Evolutionary conservation across 208 protist genomes (phyloP).

Genomic region (Porcisia deanei): DNA sequence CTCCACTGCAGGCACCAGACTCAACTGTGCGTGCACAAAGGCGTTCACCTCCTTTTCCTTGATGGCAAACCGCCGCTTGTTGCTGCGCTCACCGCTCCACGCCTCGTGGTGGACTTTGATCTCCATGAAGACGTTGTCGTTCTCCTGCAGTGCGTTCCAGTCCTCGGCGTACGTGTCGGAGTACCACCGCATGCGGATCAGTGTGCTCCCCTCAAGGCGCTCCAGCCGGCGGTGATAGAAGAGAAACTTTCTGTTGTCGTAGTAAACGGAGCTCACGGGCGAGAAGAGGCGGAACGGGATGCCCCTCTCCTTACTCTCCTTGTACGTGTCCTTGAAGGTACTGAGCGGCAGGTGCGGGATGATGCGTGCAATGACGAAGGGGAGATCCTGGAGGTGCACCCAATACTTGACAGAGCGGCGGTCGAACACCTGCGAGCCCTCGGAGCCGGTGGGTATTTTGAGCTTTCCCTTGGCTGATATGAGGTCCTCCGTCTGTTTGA

Average conservation of each 20-base stretch:
- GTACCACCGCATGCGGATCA: conserved; percentile 92
- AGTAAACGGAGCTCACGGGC: conserved; percentile 88
- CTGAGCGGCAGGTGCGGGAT: conserved; percentile 85
- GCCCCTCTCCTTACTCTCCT: conserved; percentile 48
- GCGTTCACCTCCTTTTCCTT: conserved; percentile 83
- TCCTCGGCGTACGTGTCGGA: conserved; percentile 74
- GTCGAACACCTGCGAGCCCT: conserved; percentile 88
- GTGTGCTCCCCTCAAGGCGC: conserved; percentile 79
- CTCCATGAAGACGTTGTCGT: conserved; percentile 88
- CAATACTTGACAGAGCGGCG: conserved; percentile 89
- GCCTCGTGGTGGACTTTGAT: conserved; percentile 91
- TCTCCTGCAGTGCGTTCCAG: conserved; percentile 62
- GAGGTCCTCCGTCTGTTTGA: conserved; percentile 67
- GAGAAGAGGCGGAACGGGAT: conserved; percentile 75
- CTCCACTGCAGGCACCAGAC: conserved; percentile 62
- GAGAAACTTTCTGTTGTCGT: conserved; percentile 86
- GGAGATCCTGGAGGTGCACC: conserved; percentile 87
- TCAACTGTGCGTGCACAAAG: conserved; percentile 74
- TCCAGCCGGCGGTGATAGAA: conserved; percentile 87
- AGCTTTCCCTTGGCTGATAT: conserved; percentile 59
- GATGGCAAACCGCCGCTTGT: conserved; percentile 86
- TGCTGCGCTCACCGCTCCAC: conserved; percentile 87
- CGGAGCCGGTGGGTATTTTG: conserved; percentile 54
- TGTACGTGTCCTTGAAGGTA: conserved; percentile 87
- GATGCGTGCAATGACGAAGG: conserved; percentile 89